phyloP scores from a whole-genome alignment of 2,329 filamentous ascomycete genomes.

The Emmonsiellopsis sp. region DNA sequence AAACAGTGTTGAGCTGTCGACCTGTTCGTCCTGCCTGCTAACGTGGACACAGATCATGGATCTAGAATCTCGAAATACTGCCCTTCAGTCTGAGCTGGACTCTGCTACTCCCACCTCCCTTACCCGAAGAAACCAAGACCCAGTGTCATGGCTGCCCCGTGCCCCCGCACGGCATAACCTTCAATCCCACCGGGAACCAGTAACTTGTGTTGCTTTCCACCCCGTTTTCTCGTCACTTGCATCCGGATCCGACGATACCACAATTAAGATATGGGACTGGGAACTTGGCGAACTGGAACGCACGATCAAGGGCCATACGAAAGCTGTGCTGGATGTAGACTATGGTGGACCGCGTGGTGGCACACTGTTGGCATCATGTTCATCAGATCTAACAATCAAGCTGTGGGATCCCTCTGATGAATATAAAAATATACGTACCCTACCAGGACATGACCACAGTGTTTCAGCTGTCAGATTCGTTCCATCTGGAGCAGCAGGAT shows the following conservation, averaged over 20 bases:
- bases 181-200: constrained; percentile 69
- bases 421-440: constrained; percentile 89
- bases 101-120: constrained; percentile 71
- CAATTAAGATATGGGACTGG: constrained; percentile 97
- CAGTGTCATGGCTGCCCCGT: constrained; percentile 76
- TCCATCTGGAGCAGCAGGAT: constrained; percentile 69
- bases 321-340: constrained; percentile 78
- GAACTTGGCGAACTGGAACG: constrained; percentile 83
- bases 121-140: constrained; percentile 72
- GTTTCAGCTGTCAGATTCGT: constrained; percentile 85
- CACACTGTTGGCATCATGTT: constrained; percentile 73
- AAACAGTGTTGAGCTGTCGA: not conserved
- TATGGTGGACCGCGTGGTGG: constrained; percentile 77
- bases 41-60: constrained; percentile 69
- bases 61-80: constrained; percentile 64
- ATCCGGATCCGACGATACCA: constrained; percentile 83
- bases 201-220: constrained; percentile 87
- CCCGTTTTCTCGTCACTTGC: constrained; percentile 84
- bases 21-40: not conserved
- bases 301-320: constrained; percentile 87
- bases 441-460: constrained; percentile 86
- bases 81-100: constrained; percentile 75
- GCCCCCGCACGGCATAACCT: constrained; percentile 72
- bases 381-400: constrained; percentile 85
- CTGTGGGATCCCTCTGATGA: constrained; percentile 87